phyloP scores from a whole-genome alignment of 192 early-diverging fungal species.

The Backusella morwellensis region DNA sequence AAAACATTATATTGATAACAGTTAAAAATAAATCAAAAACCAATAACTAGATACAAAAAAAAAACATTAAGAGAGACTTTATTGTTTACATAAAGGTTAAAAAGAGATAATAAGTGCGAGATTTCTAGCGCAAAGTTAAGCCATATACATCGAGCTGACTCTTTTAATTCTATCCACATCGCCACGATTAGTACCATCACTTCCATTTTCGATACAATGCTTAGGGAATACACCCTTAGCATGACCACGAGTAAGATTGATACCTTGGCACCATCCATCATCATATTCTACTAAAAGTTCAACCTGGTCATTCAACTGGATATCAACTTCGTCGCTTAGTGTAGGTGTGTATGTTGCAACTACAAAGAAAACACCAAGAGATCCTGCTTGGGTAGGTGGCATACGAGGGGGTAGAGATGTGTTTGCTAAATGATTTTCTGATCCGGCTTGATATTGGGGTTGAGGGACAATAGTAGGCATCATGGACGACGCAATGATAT shows the following conservation, averaged over 20 bases:
- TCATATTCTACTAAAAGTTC: constrained; percentile 56
- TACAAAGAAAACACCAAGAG: constrained; percentile 49
- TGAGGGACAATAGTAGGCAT: neutral
- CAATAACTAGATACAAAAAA: no score
- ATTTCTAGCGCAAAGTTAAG: neutral
- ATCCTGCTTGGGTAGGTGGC: constrained; percentile 29
- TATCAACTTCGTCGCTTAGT: constrained; percentile 55
- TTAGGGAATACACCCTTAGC: constrained; percentile 55
- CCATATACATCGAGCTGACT: constrained; percentile 24
- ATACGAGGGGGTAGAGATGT: neutral
- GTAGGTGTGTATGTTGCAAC: constrained; percentile 51
- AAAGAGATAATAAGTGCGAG: neutral
- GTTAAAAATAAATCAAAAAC: no score
- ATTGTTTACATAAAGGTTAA: constrained; percentile 3
- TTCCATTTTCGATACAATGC: constrained; percentile 44
- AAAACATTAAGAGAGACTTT: neutral
- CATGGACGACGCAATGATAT: neutral
- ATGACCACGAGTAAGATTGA: constrained; percentile 48
- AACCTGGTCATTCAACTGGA: constrained; percentile 51
- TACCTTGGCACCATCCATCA: constrained; percentile 60
- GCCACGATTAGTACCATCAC: neutral
- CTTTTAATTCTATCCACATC: constrained; percentile 3
- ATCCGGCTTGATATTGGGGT: neutral
- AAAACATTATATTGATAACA: no score
- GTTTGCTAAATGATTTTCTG: neutral